phyloP scores from a whole-genome alignment of 2,329 filamentous ascomycete genomes.

The Stagonosporopsis cucurbitacearum region DNA sequence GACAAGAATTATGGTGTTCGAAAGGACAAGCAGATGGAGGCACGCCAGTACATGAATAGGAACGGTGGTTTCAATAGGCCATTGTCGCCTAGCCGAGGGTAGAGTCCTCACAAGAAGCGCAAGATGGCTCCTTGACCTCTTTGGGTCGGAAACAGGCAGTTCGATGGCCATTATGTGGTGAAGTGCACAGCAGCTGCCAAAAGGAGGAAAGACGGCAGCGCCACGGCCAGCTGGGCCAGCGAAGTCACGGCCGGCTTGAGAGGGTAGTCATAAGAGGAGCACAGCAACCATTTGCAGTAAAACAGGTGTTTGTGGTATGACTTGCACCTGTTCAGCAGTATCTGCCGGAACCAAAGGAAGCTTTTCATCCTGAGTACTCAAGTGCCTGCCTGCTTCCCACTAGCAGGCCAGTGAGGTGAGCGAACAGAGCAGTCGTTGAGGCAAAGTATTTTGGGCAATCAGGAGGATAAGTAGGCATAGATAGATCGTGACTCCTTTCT shows the following conservation, averaged over 20 bases:
- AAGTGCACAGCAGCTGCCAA: neutral
- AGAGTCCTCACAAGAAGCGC: neutral
- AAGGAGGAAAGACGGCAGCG: neutral
- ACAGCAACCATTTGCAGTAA: neutral
- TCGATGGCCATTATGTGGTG: neutral
- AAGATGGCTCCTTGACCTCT: neutral
- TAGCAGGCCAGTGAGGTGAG: neutral
- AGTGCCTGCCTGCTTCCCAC: no score
- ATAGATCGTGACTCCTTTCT: neutral
- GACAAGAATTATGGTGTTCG: conserved; percentile 76
- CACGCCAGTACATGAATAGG: conserved; percentile 96
- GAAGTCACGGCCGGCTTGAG: neutral
- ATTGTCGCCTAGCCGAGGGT: conserved; percentile 57
- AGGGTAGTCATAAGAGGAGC: neutral
- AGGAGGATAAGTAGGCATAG: neutral
- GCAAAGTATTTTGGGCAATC: neutral
- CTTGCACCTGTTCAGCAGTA: neutral
- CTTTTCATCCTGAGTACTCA: no score
- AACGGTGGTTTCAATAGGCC: conserved; percentile 82
- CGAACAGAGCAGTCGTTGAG: neutral
- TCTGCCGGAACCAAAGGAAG: no score
- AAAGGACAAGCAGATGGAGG: conserved; percentile 94
- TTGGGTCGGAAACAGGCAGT: neutral
- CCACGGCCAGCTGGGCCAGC: neutral
- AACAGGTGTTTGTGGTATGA: neutral